These are phyloP conservation scores for Keithomyces neogunnii DNA, from an alignment of 2,329 filamentous ascomycete species.

Conservation along the genomic window DNA sequence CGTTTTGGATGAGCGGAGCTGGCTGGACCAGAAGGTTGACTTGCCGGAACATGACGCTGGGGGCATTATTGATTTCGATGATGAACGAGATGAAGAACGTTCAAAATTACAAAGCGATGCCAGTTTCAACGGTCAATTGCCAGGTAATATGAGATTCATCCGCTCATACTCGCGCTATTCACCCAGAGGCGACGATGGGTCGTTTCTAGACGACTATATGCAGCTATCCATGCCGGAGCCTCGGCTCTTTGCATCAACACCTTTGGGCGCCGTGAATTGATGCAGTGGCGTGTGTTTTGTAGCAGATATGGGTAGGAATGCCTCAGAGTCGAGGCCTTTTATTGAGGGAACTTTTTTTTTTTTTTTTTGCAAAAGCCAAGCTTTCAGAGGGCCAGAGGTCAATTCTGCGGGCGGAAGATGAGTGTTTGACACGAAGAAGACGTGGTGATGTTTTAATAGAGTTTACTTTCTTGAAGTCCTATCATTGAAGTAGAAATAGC, in stretches of 20 bases:
- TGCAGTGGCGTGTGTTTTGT: not conserved
- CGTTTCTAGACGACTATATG: slow-evolving; percentile 20
- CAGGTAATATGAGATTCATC: slow-evolving; percentile 19
- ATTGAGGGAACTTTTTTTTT: too few species aligned
- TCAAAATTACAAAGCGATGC: slow-evolving; percentile 23
- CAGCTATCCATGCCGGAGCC: slow-evolving; percentile 12
- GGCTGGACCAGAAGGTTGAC: slow-evolving; percentile 21
- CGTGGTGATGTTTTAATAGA: too few species aligned
- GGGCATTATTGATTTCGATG: slow-evolving; percentile 33
- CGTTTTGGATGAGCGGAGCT: slow-evolving; percentile 28
- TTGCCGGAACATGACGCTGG: slow-evolving; percentile 26
- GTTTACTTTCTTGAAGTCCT: too few species aligned
- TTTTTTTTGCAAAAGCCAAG: too few species aligned
- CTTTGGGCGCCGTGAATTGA: slow-evolving; percentile 4
- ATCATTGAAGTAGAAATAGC: too few species aligned
- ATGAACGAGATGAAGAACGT: slow-evolving; percentile 25
- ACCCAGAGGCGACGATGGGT: slow-evolving; percentile 32
- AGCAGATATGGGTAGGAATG: too few species aligned
- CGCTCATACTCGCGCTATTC: slow-evolving; percentile 27
- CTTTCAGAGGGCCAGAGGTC: too few species aligned
- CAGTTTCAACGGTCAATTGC: slow-evolving; percentile 27
- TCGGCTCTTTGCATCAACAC: slow-evolving; percentile 11
- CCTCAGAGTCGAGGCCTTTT: too few species aligned
- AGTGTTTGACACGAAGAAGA: too few species aligned
- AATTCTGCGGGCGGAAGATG: too few species aligned